Percentiles rank a stretch among this genome's conserved stretches.
These are phyloP conservation scores for Rhizopogon sp. DNA, from an alignment of 768 basidiomycete species.

Conservation along the genomic window DNA sequence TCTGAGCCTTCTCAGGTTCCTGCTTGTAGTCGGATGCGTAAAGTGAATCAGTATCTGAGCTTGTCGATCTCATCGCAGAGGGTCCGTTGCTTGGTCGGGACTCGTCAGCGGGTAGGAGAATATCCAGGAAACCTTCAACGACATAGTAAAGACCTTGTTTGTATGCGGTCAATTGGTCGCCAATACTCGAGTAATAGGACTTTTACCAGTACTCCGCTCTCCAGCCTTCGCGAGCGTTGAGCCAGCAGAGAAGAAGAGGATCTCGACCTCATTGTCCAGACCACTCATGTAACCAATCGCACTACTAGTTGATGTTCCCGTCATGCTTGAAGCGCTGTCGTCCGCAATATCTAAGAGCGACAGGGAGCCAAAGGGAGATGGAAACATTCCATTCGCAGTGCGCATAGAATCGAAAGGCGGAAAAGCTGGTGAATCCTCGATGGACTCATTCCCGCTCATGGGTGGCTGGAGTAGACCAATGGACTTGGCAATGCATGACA, in stretches of 20 bases:
- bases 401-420: constrained; percentile 40
- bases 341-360: constrained; percentile 70
- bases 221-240: constrained; percentile 84
- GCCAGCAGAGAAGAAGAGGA: constrained; percentile 87
- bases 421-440: constrained; percentile 62
- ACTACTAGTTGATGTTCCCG: constrained; percentile 52
- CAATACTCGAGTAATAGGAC: constrained; percentile 3
- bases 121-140: constrained; percentile 94
- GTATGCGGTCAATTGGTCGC: background rate
- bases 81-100: constrained; percentile 8
- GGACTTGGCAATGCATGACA: constrained; percentile 96
- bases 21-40: constrained; percentile 28
- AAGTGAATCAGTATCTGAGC: constrained; percentile 33
- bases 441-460: constrained; percentile 59
- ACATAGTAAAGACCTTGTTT: constrained; percentile 80
- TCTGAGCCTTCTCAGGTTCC: constrained; percentile 27
- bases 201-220: constrained; percentile 76
- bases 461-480: constrained; percentile 92
- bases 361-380: constrained; percentile 68
- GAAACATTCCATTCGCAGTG: constrained; percentile 35
- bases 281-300: constrained; percentile 63
- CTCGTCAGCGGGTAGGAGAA: constrained; percentile 60
- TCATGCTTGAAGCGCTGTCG: constrained; percentile 60
- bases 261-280: constrained; percentile 95
- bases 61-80: constrained; percentile 9